phyloP scores from a whole-genome alignment of 2,329 filamentous ascomycete genomes.

The Colletotrichum graminicola region DNA sequence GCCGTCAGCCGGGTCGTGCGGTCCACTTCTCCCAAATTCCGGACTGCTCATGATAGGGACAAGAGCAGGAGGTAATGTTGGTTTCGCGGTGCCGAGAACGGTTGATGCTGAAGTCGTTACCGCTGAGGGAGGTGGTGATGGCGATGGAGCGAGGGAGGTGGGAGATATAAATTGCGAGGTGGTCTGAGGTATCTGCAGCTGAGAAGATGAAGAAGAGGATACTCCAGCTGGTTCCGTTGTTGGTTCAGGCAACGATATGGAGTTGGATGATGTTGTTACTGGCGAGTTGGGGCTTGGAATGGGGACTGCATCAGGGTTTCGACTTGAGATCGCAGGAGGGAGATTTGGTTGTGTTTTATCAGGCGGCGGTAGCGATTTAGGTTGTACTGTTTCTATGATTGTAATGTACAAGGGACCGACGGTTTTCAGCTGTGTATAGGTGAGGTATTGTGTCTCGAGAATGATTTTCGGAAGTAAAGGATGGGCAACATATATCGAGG shows the following conservation, averaged over 20 bases:
- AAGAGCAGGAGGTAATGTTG: neutral
- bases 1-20: conserved; percentile 32
- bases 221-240: neutral
- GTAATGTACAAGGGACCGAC: conserved; percentile 14
- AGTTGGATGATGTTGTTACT: neutral
- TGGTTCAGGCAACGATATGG: neutral
- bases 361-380: neutral
- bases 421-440: conserved; percentile 16
- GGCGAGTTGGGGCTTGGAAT: neutral
- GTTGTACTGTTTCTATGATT: conserved; percentile 24
- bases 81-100: neutral
- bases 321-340: neutral
- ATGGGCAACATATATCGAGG: neutral
- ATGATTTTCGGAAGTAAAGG: conserved; percentile 23
- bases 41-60: conserved; percentile 17
- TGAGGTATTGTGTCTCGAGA: conserved; percentile 29
- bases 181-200: neutral
- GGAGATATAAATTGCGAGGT: neutral
- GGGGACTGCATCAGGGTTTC: conserved; percentile 1
- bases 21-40: conserved; percentile 16
- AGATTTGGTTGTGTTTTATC: neutral
- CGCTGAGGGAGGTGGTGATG: neutral
- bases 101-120: conserved; percentile 15
- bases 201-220: conserved; percentile 17
- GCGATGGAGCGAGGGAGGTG: neutral